Evolutionary conservation across 352 stramenopile genomes (phyloP).

Genomic region (Phytophthora sp.): DNA sequence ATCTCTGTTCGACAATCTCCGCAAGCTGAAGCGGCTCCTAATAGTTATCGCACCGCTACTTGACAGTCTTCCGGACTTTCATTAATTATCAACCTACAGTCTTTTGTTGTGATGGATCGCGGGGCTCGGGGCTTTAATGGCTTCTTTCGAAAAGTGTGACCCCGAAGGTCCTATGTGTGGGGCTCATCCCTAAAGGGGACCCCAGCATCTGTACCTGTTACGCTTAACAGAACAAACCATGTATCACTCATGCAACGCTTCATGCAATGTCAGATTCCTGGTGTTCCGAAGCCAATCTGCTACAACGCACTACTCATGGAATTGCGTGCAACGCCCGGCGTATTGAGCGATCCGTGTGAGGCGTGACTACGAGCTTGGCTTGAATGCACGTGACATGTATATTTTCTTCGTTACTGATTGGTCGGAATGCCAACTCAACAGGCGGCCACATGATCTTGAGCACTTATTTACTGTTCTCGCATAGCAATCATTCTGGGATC

Average conservation of each 20-base stretch:
- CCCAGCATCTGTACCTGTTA: conserved; percentile 2
- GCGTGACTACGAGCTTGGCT: conserved; percentile 21
- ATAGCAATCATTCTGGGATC: conserved; percentile 26
- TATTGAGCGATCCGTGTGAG: conserved; percentile 18
- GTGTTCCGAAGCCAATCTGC: conserved; percentile 23
- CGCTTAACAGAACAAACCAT: background rate
- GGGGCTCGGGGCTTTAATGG: conserved; percentile 18
- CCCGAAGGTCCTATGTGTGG: conserved; percentile 2
- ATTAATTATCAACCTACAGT: background rate
- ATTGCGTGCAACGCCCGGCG: conserved; percentile 23
- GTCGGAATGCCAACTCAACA: background rate
- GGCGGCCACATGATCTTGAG: background rate
- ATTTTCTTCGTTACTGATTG: background rate
- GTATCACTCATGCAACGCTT: background rate
- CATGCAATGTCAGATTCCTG: conserved; percentile 3
- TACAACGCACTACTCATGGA: conserved; percentile 32
- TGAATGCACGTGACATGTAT: conserved; percentile 12
- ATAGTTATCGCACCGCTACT: conserved; percentile 5
- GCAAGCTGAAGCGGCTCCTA: conserved; percentile 30
- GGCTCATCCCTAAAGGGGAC: conserved; percentile 14
- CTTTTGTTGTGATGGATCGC: conserved; percentile 8
- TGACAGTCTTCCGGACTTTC: conserved; percentile 15
- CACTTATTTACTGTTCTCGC: conserved; percentile 18
- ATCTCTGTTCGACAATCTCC: conserved; percentile 18
- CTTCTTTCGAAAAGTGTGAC: conserved; percentile 10